phyloP scores from a whole-genome alignment of 805 yeast genomes.

The Naumovozyma baii region DNA sequence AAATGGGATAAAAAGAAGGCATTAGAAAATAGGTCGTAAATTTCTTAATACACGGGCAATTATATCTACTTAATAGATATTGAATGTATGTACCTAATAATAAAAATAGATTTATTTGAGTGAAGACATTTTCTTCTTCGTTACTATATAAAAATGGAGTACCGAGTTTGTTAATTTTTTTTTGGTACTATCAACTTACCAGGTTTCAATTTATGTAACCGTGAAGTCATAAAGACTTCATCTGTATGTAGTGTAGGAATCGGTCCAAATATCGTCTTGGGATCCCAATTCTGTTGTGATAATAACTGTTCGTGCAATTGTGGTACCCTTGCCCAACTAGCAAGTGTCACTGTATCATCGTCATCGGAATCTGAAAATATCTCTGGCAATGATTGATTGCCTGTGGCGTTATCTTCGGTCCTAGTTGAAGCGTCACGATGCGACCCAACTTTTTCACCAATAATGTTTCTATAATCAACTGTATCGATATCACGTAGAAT shows the following conservation, averaged over 20 bases:
- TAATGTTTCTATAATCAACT: slow-evolving; percentile 23
- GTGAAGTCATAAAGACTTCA: slow-evolving; percentile 47
- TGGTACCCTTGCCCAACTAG: slow-evolving; percentile 58
- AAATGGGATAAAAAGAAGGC: slow-evolving; percentile 58
- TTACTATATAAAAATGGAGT: no score
- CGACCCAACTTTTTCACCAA: slow-evolving; percentile 10
- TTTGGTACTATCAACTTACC: slow-evolving; percentile 41
- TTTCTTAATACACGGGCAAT: no score
- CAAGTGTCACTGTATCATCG: slow-evolving; percentile 39
- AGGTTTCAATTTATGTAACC: slow-evolving; percentile 43
- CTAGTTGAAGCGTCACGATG: slow-evolving; percentile 1
- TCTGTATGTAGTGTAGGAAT: slow-evolving; percentile 60
- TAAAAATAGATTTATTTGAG: neutral
- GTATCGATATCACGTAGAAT: slow-evolving; percentile 23
- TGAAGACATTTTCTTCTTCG: no score
- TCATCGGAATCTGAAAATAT: slow-evolving; percentile 46
- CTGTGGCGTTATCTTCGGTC: slow-evolving; percentile 3
- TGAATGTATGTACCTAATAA: neutral
- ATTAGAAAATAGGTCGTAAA: slow-evolving; percentile 37
- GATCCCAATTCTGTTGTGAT: slow-evolving; percentile 47
- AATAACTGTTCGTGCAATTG: slow-evolving; percentile 38
- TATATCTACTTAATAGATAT: no score
- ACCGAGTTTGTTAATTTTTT: slow-evolving; percentile 1
- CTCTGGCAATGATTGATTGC: slow-evolving; percentile 34
- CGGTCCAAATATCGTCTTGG: slow-evolving; percentile 64